Conservation (phyloP, 2,329 filamentous ascomycete species). For the Didymella segeticola region DNA sequence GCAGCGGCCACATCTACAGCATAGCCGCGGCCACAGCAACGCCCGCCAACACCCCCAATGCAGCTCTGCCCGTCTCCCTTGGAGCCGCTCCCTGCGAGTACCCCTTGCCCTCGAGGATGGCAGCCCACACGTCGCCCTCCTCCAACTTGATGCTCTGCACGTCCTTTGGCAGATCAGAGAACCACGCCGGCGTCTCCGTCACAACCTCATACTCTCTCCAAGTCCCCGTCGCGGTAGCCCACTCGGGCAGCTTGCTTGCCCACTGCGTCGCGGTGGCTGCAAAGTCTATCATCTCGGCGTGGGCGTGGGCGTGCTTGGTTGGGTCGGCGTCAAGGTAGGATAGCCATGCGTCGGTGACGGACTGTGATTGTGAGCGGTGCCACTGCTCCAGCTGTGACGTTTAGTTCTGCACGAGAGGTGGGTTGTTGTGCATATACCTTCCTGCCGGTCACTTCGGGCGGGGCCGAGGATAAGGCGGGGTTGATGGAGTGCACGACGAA, state of each 20-base stretch:
- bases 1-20: background rate
- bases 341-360: background rate
- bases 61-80: background rate
- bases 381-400: background rate
- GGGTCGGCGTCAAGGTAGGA: background rate
- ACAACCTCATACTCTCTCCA: background rate
- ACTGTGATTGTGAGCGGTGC: background rate
- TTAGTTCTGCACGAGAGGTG: background rate
- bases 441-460: background rate
- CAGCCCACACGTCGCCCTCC: background rate
- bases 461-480: background rate
- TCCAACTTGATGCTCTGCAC: background rate
- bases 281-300: background rate
- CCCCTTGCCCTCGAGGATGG: background rate
- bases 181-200: background rate
- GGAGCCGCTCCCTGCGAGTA: background rate
- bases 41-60: background rate
- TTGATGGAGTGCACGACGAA: background rate
- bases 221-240: background rate
- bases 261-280: background rate
- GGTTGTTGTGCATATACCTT: background rate
- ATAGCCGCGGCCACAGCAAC: background rate
- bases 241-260: background rate
- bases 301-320: background rate
- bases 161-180: background rate